These are phyloP conservation scores for Pythium brachiatum DNA, from an alignment of 352 stramenopile genomes.

Conservation along the genomic window DNA sequence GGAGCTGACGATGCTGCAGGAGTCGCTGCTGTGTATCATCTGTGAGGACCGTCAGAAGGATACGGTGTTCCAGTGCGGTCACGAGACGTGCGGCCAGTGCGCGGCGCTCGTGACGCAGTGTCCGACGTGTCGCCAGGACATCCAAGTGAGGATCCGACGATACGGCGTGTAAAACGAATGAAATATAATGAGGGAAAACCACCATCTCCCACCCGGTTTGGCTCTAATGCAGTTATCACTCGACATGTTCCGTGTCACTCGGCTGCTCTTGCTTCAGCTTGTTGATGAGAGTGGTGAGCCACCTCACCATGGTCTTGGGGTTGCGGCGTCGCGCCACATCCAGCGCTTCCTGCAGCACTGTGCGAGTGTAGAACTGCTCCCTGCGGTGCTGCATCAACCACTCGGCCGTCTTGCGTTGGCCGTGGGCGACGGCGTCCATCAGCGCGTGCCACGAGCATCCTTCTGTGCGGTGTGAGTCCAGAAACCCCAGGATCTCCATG, in stretches of 20 bases:
- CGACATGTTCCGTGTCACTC: too few relatives aligned
- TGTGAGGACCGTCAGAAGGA: constrained; percentile 78
- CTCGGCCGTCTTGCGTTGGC: constrained; percentile 4
- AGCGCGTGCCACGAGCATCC: constrained; percentile 17
- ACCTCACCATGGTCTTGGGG: background rate
- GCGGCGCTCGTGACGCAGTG: constrained; percentile 54
- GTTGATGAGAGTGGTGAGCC: background rate
- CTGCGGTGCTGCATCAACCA: constrained; percentile 10
- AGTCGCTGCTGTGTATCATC: constrained; percentile 66
- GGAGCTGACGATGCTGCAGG: constrained; percentile 61
- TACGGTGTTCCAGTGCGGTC: constrained; percentile 81
- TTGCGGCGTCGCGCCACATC: background rate
- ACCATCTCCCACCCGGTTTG: too few relatives aligned
- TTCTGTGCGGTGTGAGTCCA: constrained; percentile 13
- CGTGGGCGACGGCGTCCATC: background rate
- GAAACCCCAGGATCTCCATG: constrained; percentile 19
- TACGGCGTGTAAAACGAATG: constrained; percentile 39
- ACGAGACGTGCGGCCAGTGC: constrained; percentile 73
- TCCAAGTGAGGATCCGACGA: constrained; percentile 72
- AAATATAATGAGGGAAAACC: too few relatives aligned
- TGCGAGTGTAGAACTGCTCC: background rate
- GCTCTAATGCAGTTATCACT: too few relatives aligned
- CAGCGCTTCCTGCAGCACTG: background rate
- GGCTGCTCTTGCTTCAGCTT: background rate
- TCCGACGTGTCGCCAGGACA: constrained; percentile 68